These are phyloP conservation scores for Rutstroemia sp. DNA, from an alignment of 2,329 filamentous ascomycete genomes.

Conservation along the genomic window DNA sequence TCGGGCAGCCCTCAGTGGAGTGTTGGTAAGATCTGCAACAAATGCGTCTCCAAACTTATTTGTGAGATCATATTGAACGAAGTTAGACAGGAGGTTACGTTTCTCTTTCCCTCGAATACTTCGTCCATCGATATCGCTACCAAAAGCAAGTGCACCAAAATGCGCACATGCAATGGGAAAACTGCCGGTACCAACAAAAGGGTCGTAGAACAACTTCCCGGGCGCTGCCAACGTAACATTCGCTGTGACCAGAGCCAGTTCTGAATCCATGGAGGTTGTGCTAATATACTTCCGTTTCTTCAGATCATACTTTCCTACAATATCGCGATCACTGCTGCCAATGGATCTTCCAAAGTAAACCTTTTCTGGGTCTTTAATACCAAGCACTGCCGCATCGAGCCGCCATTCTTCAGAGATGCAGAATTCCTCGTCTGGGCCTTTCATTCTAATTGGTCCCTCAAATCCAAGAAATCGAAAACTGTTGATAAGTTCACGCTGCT, in stretches of 20 bases:
- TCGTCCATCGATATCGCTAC: constrained; percentile 89
- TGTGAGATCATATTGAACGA: constrained; percentile 70
- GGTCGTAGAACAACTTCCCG: constrained; percentile 85
- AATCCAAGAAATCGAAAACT: constrained; percentile 74
- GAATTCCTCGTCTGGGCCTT: constrained; percentile 65
- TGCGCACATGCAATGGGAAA: constrained; percentile 87
- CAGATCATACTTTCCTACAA: constrained; percentile 69
- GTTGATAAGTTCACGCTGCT: constrained; percentile 72
- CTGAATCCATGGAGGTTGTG: constrained; percentile 95
- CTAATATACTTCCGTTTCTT: constrained; percentile 93
- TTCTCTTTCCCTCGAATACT: constrained; percentile 65
- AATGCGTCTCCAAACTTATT: constrained; percentile 68
- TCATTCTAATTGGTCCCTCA: constrained; percentile 70
- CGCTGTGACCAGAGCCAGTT: constrained; percentile 82
- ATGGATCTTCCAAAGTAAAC: constrained; percentile 70
- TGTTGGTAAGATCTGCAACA: constrained; percentile 80
- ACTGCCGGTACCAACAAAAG: constrained; percentile 90
- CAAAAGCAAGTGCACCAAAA: constrained; percentile 77
- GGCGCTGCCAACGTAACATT: constrained; percentile 80
- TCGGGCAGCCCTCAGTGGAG: constrained; percentile 53
- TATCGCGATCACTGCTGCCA: constrained; percentile 56
- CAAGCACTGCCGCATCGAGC: constrained; percentile 40
- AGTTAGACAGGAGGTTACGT: constrained; percentile 58
- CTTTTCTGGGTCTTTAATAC: constrained; percentile 46
- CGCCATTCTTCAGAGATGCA: constrained; percentile 78